These are phyloP conservation scores for Noccaea bulbosa DNA, from an alignment of 345 rosid genomes.

Conservation along the genomic window DNA sequence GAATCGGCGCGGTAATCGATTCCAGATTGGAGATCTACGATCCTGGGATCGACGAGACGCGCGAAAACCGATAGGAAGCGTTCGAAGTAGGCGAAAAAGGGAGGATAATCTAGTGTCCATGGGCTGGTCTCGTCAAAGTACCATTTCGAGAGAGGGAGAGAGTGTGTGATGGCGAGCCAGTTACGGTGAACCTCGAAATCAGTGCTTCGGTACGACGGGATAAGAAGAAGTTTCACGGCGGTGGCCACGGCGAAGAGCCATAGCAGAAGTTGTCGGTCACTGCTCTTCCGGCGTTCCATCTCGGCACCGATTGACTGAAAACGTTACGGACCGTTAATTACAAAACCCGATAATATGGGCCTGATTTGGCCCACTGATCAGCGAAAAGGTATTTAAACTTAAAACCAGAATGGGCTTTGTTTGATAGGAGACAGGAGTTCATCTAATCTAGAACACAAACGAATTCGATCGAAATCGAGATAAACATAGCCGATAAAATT, in stretches of 20 bases:
- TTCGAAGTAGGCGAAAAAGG: slow-evolving; percentile 77
- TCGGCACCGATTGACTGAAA: slow-evolving; percentile 8
- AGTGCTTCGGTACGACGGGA: slow-evolving; percentile 81
- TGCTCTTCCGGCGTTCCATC: slow-evolving; percentile 28
- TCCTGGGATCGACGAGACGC: slow-evolving; percentile 60
- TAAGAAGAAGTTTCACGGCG: slow-evolving; percentile 68
- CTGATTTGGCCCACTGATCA: not conserved
- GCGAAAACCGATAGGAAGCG: slow-evolving; percentile 64
- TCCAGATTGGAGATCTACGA: slow-evolving; percentile 66
- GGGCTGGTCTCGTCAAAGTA: slow-evolving; percentile 83
- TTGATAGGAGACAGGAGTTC: no score
- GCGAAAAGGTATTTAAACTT: no score
- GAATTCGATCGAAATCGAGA: no score
- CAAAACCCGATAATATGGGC: slow-evolving; percentile 19
- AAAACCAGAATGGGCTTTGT: no score
- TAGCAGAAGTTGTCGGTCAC: slow-evolving; percentile 40
- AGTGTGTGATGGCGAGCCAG: slow-evolving; percentile 86
- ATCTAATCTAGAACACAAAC: no score
- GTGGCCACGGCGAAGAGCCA: slow-evolving; percentile 69
- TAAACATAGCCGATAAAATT: no score
- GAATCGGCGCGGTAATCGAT: slow-evolving; percentile 56
- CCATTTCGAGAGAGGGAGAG: slow-evolving; percentile 85
- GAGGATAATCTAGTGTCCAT: slow-evolving; percentile 98
- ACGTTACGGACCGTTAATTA: not conserved
- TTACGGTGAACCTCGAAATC: slow-evolving; percentile 97